Conservation (phyloP, 2,329 filamentous ascomycete species). For the Alternaria panax region DNA sequence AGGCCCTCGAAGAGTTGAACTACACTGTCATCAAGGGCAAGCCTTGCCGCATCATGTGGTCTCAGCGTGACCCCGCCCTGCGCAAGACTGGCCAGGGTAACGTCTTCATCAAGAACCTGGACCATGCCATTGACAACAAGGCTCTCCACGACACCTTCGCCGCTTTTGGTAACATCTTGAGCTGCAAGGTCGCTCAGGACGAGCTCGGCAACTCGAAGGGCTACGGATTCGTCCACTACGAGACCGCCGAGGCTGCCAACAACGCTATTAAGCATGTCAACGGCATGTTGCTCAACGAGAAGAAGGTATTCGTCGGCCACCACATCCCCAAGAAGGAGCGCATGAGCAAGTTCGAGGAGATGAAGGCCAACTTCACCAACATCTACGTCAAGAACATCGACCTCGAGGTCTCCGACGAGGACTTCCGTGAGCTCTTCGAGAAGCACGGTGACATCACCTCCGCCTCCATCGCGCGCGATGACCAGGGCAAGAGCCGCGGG, state of each 20-base stretch:
- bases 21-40: slow-evolving; percentile 99
- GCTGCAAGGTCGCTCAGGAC: slow-evolving; percentile 99
- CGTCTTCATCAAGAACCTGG: slow-evolving; percentile 99
- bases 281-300: slow-evolving; percentile 99
- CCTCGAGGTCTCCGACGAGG: slow-evolving; percentile 83
- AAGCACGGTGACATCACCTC: slow-evolving; percentile 94
- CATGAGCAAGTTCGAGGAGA: slow-evolving; percentile 99
- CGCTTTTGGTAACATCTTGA: slow-evolving; percentile 98
- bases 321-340: slow-evolving; percentile 99
- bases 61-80: slow-evolving; percentile 96
- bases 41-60: slow-evolving; percentile 99
- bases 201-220: slow-evolving; percentile 97
- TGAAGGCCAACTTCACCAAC: slow-evolving; percentile 99
- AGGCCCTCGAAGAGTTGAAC: slow-evolving; percentile 98
- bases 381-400: slow-evolving; percentile 99
- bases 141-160: slow-evolving; percentile 98
- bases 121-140: slow-evolving; percentile 99
- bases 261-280: slow-evolving; percentile 99
- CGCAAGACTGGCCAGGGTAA: slow-evolving; percentile 99
- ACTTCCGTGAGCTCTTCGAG: slow-evolving; percentile 94
- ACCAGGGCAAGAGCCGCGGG: slow-evolving; percentile 87
- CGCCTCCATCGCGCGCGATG: slow-evolving; percentile 90
- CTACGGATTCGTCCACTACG: slow-evolving; percentile 99
- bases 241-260: slow-evolving; percentile 95
- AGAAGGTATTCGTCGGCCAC: slow-evolving; percentile 99